phyloP scores from a whole-genome alignment of 805 yeast genomes.

The Lipomyces sp. region DNA sequence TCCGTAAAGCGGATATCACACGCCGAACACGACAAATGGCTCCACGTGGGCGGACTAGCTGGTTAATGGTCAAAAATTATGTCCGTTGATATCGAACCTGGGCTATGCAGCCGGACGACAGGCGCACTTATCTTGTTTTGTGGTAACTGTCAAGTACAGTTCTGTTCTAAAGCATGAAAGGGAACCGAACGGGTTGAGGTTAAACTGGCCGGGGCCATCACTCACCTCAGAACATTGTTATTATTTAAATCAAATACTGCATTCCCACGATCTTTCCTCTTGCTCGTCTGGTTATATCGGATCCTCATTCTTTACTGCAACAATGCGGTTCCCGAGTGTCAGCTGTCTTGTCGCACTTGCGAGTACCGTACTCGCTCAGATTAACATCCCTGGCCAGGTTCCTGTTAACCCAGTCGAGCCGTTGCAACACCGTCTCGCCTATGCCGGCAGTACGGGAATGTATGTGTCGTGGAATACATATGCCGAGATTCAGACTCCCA shows the following conservation, averaged over 20 bases:
- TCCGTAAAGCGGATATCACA: too few relatives aligned
- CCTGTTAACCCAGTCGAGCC: conserved; percentile 29
- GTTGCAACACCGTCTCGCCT: conserved; percentile 39
- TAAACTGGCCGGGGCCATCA: too few relatives aligned
- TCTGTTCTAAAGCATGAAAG: too few relatives aligned
- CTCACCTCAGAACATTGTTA: too few relatives aligned
- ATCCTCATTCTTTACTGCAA: neutral
- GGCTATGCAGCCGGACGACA: too few relatives aligned
- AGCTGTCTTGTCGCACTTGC: neutral
- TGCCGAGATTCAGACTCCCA: conserved; percentile 35
- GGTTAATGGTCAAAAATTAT: too few relatives aligned
- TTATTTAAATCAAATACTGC: neutral
- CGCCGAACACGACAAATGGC: too few relatives aligned
- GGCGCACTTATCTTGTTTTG: too few relatives aligned
- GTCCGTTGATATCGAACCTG: too few relatives aligned
- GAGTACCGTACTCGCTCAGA: conserved; percentile 18
- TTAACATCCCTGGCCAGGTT: conserved; percentile 29
- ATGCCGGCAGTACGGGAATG: conserved; percentile 40
- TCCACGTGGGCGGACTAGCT: neutral
- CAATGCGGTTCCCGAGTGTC: neutral
- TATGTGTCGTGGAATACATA: conserved; percentile 43
- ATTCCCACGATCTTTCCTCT: neutral
- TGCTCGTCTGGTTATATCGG: neutral
- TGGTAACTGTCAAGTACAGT: too few relatives aligned
- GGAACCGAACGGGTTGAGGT: too few relatives aligned